Base-by-base conservation (phyloP, 495 filamentous ascomycete species). In the Xylaria flabelliformis region DNA sequence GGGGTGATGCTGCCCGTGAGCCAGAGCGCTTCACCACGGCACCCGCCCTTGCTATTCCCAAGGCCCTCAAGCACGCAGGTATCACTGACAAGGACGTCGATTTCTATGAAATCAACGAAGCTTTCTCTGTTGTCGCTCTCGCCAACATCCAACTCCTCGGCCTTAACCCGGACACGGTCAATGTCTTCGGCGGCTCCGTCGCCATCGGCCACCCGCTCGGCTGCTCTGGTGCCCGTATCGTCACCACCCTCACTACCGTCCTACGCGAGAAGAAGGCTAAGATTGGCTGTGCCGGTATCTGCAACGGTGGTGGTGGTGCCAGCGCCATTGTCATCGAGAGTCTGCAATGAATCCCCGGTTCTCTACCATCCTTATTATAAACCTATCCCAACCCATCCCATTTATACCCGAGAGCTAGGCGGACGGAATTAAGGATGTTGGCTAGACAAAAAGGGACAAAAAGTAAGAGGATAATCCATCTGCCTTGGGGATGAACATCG, bases 51-150 rank as follows among this genome's bases (percentile, higher is more conserved):
- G 96, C 96, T 39, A 96, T 99, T 68, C 96, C 96, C 72, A 98
- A 98, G 87, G 96, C 96, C 17, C 88, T 98, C 73, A 92, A 92
- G 86, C 95, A 99, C 82, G 96, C 96, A 46, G 90, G 90, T 70
- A 82, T 98, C 63, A 86, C 89, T 44, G 88, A 90, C 74, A 86
- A 91, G 56, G 84, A 91, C 50, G 88, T 99, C 64, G 95, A 98
- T 77, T 95, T 90, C 74, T 98, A 95, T 77, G 96, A 99, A 87
- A 97, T 99, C 86, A 99, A 99, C 83, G 96, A 99, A 85, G 96
- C 96, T 7, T 99, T 99, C 87, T 94, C 92, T 55, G 96, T 99
- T 32, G 96, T 99, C 58, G 95, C 96, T 19, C 85, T 98, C 61
- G 95, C 96, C 70, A 99, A 99, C 83, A 88, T 97, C 84, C 97